Evolutionary conservation across 352 stramenopile genomes (phyloP).

Genomic region (Halophytophthora batemanensis): DNA sequence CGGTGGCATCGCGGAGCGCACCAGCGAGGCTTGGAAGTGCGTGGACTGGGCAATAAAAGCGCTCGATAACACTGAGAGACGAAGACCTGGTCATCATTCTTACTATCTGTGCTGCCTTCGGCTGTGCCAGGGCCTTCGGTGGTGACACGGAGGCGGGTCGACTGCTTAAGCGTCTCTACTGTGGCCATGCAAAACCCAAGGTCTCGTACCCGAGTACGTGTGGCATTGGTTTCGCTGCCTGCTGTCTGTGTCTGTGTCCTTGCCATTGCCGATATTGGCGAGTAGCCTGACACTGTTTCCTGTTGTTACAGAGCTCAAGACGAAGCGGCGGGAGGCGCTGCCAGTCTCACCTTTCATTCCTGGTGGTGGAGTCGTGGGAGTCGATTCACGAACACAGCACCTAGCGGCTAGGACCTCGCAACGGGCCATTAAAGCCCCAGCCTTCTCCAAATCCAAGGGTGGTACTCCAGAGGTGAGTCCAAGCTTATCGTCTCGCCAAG

Average conservation of each 20-base stretch:
- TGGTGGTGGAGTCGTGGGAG: slow-evolving; percentile 33
- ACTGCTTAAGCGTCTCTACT: slow-evolving; percentile 77
- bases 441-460: slow-evolving; percentile 25
- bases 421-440: slow-evolving; percentile 52
- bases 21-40: slow-evolving; percentile 41
- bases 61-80: not conserved
- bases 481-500: not conserved
- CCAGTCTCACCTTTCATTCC: slow-evolving; percentile 60
- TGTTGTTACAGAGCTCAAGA: slow-evolving; percentile 44
- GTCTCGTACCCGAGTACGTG: slow-evolving; percentile 72
- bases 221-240: not conserved
- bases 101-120: not conserved
- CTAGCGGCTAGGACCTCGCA: slow-evolving; percentile 53
- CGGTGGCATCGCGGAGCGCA: slow-evolving; percentile 4
- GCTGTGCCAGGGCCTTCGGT: slow-evolving; percentile 50
- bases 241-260: not conserved
- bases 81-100: not conserved
- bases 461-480: slow-evolving; percentile 30
- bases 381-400: slow-evolving; percentile 48
- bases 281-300: no score
- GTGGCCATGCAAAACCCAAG: slow-evolving; percentile 55
- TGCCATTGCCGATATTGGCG: no score
- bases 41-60: slow-evolving; percentile 3
- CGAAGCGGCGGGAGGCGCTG: slow-evolving; percentile 28
- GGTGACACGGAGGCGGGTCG: slow-evolving; percentile 69